Conservation (phyloP, 306 rosid genomes). For the Trifolium dubium region DNA sequence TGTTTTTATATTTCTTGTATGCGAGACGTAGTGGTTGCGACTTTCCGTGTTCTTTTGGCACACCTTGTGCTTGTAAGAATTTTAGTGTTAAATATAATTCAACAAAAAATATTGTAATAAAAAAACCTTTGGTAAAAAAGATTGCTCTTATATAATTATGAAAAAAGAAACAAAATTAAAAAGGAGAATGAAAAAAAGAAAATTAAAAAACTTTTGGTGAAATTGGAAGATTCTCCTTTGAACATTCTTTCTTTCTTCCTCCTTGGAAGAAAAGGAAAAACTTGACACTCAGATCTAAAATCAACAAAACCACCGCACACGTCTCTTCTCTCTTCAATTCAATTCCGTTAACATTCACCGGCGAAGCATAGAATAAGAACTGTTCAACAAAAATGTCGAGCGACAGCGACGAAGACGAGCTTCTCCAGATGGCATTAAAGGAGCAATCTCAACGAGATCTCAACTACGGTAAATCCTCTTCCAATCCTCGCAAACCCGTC, state of each 20-base stretch:
- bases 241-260: conserved; percentile 11
- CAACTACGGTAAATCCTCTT: conserved; percentile 61
- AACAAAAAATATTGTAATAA: no score
- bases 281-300: conserved; percentile 38
- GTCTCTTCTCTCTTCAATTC: not conserved
- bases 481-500: conserved; percentile 73
- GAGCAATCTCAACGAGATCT: conserved; percentile 86
- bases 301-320: conserved; percentile 8
- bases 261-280: not conserved
- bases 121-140: no score
- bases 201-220: not conserved
- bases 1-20: no score
- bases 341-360: not conserved
- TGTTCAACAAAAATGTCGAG: conserved; percentile 79
- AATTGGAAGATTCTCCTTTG: conserved; percentile 33
- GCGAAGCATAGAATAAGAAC: not conserved
- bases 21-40: no score
- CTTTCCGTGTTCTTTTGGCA: no score
- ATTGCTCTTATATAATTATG: no score
- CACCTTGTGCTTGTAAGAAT: no score
- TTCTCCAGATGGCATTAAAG: conserved; percentile 90
- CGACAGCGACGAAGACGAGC: conserved; percentile 96
- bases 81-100: no score
- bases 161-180: not conserved
- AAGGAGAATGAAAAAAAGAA: not conserved